phyloP scores from a whole-genome alignment of 2,329 filamentous ascomycete species.

The Hypoxylon sp. region DNA sequence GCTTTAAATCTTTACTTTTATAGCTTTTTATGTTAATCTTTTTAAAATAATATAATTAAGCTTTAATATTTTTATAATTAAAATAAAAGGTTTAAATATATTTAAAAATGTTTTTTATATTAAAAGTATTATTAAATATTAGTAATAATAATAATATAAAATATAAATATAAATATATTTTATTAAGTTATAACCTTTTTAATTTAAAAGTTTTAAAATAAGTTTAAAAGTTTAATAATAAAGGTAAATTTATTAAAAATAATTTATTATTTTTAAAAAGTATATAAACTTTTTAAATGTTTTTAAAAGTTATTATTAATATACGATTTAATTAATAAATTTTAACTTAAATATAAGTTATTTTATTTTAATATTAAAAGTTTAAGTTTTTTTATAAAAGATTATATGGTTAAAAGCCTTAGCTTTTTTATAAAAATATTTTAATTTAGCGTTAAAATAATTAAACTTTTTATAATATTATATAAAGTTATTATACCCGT shows the following conservation, averaged over 20 bases:
- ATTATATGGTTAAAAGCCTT: slow-evolving; percentile 6
- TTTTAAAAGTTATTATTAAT: slow-evolving; percentile 5
- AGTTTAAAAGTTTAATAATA: neutral
- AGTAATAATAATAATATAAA: neutral
- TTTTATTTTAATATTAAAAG: slow-evolving; percentile 3
- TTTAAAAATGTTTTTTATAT: neutral
- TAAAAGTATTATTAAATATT: neutral
- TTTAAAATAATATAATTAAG: neutral
- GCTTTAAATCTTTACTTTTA: neutral
- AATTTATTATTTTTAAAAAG: slow-evolving; percentile 5
- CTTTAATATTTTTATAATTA: neutral
- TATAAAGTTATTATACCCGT: neutral
- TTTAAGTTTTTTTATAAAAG: slow-evolving; percentile 7
- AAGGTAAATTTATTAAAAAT: neutral
- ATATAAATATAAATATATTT: neutral
- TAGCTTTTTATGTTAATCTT: slow-evolving; percentile 2
- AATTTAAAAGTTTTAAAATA: slow-evolving; percentile 3
- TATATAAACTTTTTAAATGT: slow-evolving; percentile 1
- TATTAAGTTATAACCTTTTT: neutral
- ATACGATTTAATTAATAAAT: neutral
- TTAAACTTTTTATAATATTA: slow-evolving; percentile 4
- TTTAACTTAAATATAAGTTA: slow-evolving; percentile 1
- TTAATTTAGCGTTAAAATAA: neutral
- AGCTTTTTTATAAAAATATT: neutral
- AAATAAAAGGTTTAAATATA: neutral